Evolutionary conservation across 345 rosid genomes (phyloP), one percentile per base, ranked within the genome.

Genomic region (Brassica carinata): DNA sequence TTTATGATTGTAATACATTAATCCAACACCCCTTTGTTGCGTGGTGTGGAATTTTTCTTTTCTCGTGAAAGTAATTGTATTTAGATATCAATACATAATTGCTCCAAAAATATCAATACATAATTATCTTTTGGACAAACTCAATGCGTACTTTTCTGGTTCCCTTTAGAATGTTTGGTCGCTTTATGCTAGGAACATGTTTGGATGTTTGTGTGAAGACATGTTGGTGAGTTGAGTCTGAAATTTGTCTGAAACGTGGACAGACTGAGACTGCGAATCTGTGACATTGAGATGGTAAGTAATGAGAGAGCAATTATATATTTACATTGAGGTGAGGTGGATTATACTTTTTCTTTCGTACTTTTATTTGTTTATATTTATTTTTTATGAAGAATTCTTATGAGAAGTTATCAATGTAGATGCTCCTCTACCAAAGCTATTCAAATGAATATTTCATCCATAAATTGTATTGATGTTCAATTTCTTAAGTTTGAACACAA

Each of bases 31-130:
- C 80, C 84, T 81, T 40, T 76, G 73, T 58, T 81, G 84, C 77
- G 84, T 76, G 84, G 84, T 81, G 80, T 81, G 58, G 13, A 38
- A 23, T 23, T 38, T 72, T 34, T n/a, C 23, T 33, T 34, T 7
- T 36, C 10, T 40, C 8, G 31, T 74, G 75, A 51, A 80, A 69
- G 26, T 63, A 61, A 26, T 3, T 74, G 71, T 62, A 73, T 40
- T 2, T 8, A 27, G 19, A 7, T 29, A 8, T 45, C 36, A 61
- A 6, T 57, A 9, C 58, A 36, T 34, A 67, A 15, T 27, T 30
- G 34, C 8, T 34, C 38, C 38, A 34, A 34, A 34, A 6, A 34
- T 19, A 6, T 38, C 18, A 58, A 5, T 62, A 13, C 51, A 18
- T 40, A 77, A 11, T 29, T 66, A 19, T n/a, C 2, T 8, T 27